phyloP scores from a whole-genome alignment of 495 filamentous ascomycete species.

The Hyaloscypha variabilis region DNA sequence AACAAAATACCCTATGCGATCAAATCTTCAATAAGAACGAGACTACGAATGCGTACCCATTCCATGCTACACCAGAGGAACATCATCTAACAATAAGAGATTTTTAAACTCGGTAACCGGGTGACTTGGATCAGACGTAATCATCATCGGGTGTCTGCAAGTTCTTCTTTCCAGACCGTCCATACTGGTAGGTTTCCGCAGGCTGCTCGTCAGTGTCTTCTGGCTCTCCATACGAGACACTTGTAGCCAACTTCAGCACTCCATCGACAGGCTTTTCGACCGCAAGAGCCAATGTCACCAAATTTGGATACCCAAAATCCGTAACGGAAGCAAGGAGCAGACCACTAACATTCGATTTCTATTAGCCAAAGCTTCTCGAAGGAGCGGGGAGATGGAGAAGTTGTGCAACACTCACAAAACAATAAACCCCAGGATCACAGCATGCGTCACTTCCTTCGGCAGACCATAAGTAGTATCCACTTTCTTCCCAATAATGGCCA shows the following conservation, averaged over 20 bases:
- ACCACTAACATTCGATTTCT: conserved; percentile 13
- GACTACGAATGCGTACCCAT: too few species aligned
- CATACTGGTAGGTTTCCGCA: neutral
- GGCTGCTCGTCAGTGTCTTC: conserved; percentile 12
- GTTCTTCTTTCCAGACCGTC: neutral
- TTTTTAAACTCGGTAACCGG: neutral
- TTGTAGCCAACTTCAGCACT: conserved; percentile 16
- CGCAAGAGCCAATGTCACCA: conserved; percentile 13
- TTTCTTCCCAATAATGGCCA: conserved; percentile 9
- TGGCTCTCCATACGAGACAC: conserved; percentile 15
- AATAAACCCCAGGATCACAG: conserved; percentile 24
- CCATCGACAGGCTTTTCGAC: conserved; percentile 18
- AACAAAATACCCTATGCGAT: neutral
- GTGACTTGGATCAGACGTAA: neutral
- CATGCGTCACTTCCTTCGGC: conserved; percentile 3
- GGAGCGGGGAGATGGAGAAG: neutral
- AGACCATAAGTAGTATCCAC: neutral
- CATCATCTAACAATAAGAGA: too few species aligned
- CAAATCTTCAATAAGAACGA: too few species aligned
- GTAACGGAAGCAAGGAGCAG: conserved; percentile 15
- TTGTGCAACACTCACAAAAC: conserved; percentile 20
- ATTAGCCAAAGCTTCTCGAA: neutral
- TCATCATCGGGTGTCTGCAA: neutral
- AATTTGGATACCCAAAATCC: conserved; percentile 19
- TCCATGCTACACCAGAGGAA: too few species aligned